These are phyloP conservation scores for Picea glauca DNA, from an alignment of 75 land plant species.

Conservation along the genomic window DNA sequence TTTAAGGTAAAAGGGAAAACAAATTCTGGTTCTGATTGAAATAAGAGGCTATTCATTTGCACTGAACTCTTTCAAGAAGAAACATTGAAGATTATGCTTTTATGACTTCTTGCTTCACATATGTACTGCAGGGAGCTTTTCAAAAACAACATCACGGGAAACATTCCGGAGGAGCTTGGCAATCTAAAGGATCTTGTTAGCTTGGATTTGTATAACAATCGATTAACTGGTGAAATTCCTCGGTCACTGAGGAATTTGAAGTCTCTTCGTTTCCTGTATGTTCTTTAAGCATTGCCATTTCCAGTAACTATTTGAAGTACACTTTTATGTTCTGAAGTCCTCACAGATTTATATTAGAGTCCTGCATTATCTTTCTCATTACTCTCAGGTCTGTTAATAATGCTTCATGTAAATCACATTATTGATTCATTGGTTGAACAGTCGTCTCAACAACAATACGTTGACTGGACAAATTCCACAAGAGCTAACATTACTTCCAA, in stretches of 20 bases:
- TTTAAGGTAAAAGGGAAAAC: no score
- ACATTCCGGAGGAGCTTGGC: slow-evolving; percentile 85
- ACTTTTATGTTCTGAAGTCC: no score
- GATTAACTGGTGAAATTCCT: slow-evolving; percentile 81
- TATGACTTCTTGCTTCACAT: no score
- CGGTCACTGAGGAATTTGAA: slow-evolving; percentile 73
- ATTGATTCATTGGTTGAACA: slow-evolving; percentile 12
- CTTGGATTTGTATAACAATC: slow-evolving; percentile 91
- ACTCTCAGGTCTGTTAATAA: no score
- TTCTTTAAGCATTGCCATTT: slow-evolving; percentile 6
- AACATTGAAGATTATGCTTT: no score
- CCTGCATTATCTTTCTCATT: no score
- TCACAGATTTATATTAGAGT: no score
- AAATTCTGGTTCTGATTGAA: no score
- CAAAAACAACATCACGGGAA: slow-evolving; percentile 82
- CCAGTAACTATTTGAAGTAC: not conserved
- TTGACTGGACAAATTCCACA: slow-evolving; percentile 81
- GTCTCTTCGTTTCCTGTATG: slow-evolving; percentile 89
- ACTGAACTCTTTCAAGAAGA: no score
- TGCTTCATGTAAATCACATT: not conserved
- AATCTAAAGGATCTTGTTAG: slow-evolving; percentile 82
- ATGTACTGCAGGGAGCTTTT: slow-evolving; percentile 71
- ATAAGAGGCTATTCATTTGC: no score
- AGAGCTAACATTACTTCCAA: slow-evolving; percentile 44
- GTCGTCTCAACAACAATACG: slow-evolving; percentile 79